Percentiles rank a stretch among this genome's conserved stretches.
phyloP scores from a whole-genome alignment of 257 asterid genomes.

The Linderniella brevidens region DNA sequence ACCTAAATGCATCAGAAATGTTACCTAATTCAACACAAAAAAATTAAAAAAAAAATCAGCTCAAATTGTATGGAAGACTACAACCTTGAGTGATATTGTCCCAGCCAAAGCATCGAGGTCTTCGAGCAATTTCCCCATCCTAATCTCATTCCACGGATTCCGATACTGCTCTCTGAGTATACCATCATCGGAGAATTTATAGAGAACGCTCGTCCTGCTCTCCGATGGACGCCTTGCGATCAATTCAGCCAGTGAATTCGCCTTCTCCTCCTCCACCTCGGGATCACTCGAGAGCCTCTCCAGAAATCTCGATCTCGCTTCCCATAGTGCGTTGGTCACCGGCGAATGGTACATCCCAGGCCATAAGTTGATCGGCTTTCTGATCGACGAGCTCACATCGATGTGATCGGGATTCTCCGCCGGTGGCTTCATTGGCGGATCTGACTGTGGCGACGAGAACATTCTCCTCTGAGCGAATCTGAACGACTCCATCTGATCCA shows the following conservation, averaged over 20 bases:
- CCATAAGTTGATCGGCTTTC: constrained; percentile 75
- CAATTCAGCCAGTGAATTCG: constrained; percentile 28
- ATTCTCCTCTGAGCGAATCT: constrained; percentile 17
- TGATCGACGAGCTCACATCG: constrained; percentile 75
- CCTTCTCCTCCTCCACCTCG: constrained; percentile 18
- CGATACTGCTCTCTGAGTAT: constrained; percentile 79
- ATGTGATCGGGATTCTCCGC: constrained; percentile 29
- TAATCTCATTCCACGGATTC: constrained; percentile 81
- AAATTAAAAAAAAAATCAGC: background rate
- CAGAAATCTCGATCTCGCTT: constrained; percentile 54
- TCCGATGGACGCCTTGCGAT: constrained; percentile 35
- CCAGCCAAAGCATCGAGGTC: constrained; percentile 99
- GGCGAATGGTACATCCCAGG: constrained; percentile 93
- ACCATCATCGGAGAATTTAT: constrained; percentile 59
- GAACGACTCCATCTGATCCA: constrained; percentile 5
- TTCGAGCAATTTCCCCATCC: constrained; percentile 87
- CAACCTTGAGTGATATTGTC: constrained; percentile 82
- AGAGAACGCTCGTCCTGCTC: constrained; percentile 56
- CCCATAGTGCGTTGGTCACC: constrained; percentile 87
- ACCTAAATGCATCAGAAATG: constrained; percentile 1
- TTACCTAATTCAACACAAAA: background rate
- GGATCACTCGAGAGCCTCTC: constrained; percentile 24
- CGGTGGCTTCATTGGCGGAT: constrained; percentile 14
- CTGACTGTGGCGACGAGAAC: constrained; percentile 24
- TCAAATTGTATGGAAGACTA: no score